Percentiles rank a stretch among this genome's conserved stretches.
phyloP scores from a whole-genome alignment of 371 early-diverging fungal genomes.

The Haplosporangium sp. region DNA sequence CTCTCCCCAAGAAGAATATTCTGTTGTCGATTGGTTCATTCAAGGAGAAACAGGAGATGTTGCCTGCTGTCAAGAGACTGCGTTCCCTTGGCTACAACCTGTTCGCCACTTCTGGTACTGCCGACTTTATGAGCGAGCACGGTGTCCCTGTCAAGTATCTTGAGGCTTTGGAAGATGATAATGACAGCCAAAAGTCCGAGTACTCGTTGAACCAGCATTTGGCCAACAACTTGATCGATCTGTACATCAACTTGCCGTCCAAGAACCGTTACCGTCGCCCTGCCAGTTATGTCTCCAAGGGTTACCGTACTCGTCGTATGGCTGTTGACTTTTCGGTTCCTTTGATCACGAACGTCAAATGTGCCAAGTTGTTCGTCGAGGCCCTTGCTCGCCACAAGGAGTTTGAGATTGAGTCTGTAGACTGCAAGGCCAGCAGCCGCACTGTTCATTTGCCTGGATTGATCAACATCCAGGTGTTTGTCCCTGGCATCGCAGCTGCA shows the following conservation, averaged over 20 bases:
- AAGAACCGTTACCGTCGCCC: slow-evolving; percentile 96
- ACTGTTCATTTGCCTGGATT: slow-evolving; percentile 89
- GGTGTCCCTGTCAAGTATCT: slow-evolving; percentile 90
- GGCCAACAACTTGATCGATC: slow-evolving; percentile 95
- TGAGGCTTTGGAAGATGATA: slow-evolving; percentile 74
- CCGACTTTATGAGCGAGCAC: slow-evolving; percentile 94
- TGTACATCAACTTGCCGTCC: slow-evolving; percentile 97
- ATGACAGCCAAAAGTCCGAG: slow-evolving; percentile 81
- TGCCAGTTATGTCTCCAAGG: slow-evolving; percentile 94
- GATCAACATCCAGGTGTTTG: slow-evolving; percentile 79
- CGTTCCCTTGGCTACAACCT: slow-evolving; percentile 87
- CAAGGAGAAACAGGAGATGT: slow-evolving; percentile 94
- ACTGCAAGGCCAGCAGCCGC: slow-evolving; percentile 89
- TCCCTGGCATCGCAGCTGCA: slow-evolving; percentile 58
- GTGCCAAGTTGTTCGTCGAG: slow-evolving; percentile 96
- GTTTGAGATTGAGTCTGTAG: slow-evolving; percentile 81
- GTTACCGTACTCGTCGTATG: slow-evolving; percentile 95
- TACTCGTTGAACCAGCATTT: slow-evolving; percentile 94
- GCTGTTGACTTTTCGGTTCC: slow-evolving; percentile 97
- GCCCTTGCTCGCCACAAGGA: slow-evolving; percentile 85
- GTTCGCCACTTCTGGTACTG: slow-evolving; percentile 95
- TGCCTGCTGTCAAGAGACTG: slow-evolving; percentile 85
- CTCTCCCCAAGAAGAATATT: slow-evolving; percentile 91
- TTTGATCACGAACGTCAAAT: slow-evolving; percentile 97
- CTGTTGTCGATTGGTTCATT: slow-evolving; percentile 93